Base-by-base conservation (phyloP, 768 basidiomycete genomes). In the Kondoa subrosea region DNA sequence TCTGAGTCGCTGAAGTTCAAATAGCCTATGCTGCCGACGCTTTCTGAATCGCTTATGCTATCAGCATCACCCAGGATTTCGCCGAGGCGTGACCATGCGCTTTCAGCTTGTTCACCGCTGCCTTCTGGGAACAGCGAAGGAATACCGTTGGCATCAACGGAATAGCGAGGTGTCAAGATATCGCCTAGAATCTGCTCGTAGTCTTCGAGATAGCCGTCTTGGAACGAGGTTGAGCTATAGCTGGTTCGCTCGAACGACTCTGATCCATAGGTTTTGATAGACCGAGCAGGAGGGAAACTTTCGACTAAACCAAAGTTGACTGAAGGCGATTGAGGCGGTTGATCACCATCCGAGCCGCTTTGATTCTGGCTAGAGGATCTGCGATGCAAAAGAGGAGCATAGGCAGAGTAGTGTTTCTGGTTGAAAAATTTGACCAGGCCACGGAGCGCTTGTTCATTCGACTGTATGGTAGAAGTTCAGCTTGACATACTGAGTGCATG, bases 391-490 rank as follows among this genome's bases (percentile, higher is more conserved):
- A 81, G 78, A n/a, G 75, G 72, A 1, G 72, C 72, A 66, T 58
- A 70, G 15, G 83, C 78, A 29, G 88, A 87, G 76, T 96, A 97
- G 71, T 91, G 84, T 74, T 88, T 87, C 70, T 82, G 89, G 78
- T 97, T 96, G 77, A 97, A 99, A 78, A 96, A 97, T 74, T 91
- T 89, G 70, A 96, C 89, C 29, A 99, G 83, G 71, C 89, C 86
- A 21, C 95, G 86, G 30, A 97, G 81, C 14, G 93, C 91, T 74
- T 90, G 87, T 77, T 99, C 93, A 81, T 96, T 91, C 21, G 89
- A 87, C 90, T 95, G 73, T 61, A 16, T 58, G 1, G 29, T 31
- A 16, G 32, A 56, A 14, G 64, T 26, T 14, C 2, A 29, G 29
- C 0, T 56, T 15, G 32, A 30, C 63, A 30, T 33, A 29, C 17